Base-by-base conservation (phyloP, 148 eudicot genomes). In the Polygonum aviculare region DNA sequence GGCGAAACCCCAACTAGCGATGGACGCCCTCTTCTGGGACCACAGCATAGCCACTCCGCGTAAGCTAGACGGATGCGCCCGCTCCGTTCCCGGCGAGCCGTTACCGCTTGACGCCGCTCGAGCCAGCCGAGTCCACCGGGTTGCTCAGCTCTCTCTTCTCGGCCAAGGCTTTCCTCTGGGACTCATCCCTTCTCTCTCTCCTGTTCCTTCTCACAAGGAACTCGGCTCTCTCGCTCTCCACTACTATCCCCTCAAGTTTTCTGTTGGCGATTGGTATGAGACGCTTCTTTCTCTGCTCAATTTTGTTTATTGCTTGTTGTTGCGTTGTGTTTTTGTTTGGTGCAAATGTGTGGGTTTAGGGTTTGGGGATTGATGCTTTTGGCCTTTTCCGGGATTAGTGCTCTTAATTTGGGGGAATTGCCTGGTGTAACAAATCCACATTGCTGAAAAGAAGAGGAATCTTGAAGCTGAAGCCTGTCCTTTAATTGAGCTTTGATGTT, bases 1-100 rank as follows among this genome's bases (percentile, higher is more conserved):
- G 98, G 98, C 94, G 76, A 88, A 81, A 19, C 78, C 91, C 63
- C 85, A 88, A n/a, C 86, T 93, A 12, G 90, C 96, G 22, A 91
- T 91, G 96, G 98, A 91, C 70, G 82, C 96, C 2, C 78, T 79
- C 2, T 93, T 88, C 78, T 88, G 92, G 87, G 94, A 89, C 90
- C 77, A 88, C 0, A 87, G 88, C 75, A 39, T 93, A 0, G 79
- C 92, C 2, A 83, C 86, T 59, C 87, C 96, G 1, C 85, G 78
- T 39, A 82, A 86, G 74, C 86, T 93, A 1, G 88, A 86, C 69
- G 96, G 96, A 2, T 72, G 74, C 10, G 87, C 90, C 1, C 83
- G 86, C 70, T 63, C 88, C 16, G 76, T 91, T 3, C 96, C 96
- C 22, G 90, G 90, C 8, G 88, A 89, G 75, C 87, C 92, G 3